Conservation (phyloP, 495 filamentous ascomycete species). For the Patellaria atrata region DNA sequence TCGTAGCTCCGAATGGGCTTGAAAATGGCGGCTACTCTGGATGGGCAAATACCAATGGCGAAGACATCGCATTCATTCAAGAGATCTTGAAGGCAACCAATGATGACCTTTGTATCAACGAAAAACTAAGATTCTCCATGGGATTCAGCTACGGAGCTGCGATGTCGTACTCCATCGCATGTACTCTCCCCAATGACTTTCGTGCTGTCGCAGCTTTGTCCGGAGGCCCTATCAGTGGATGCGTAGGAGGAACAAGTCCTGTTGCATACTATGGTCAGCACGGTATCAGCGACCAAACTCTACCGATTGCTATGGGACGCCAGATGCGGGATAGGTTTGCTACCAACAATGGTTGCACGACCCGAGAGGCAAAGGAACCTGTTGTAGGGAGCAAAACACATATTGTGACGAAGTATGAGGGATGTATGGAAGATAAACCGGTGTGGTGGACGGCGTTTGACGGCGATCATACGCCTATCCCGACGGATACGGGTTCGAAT, state of each 20-base stretch:
- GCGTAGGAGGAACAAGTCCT: constrained; percentile 26
- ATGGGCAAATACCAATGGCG: constrained; percentile 32
- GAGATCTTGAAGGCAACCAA: constrained; percentile 27
- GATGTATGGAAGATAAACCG: constrained; percentile 21
- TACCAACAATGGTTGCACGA: constrained; percentile 28
- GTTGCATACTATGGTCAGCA: constrained; percentile 35
- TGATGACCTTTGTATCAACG: constrained; percentile 32
- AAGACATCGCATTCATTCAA: constrained; percentile 33
- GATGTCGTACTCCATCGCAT: constrained; percentile 35
- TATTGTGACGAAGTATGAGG: constrained; percentile 22
- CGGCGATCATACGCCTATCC: constrained; percentile 8
- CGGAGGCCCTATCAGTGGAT: constrained; percentile 30
- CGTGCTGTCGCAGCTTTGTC: constrained; percentile 34
- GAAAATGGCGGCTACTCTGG: too few species aligned
- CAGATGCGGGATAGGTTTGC: constrained; percentile 29
- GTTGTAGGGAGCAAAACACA: constrained; percentile 20
- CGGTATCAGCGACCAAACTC: constrained; percentile 28
- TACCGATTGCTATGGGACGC: constrained; percentile 26
- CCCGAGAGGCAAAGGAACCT: constrained; percentile 16
- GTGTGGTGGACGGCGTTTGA: constrained; percentile 18
- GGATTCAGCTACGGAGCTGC: constrained; percentile 38
- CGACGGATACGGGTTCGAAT: constrained; percentile 1
- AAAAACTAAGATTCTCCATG: constrained; percentile 31
- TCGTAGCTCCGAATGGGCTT: constrained; percentile 31
- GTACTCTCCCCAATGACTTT: constrained; percentile 28